These are phyloP conservation scores for Prillingera fragicola DNA, from an alignment of 1,284 basidiomycete species.

Conservation along the genomic window DNA sequence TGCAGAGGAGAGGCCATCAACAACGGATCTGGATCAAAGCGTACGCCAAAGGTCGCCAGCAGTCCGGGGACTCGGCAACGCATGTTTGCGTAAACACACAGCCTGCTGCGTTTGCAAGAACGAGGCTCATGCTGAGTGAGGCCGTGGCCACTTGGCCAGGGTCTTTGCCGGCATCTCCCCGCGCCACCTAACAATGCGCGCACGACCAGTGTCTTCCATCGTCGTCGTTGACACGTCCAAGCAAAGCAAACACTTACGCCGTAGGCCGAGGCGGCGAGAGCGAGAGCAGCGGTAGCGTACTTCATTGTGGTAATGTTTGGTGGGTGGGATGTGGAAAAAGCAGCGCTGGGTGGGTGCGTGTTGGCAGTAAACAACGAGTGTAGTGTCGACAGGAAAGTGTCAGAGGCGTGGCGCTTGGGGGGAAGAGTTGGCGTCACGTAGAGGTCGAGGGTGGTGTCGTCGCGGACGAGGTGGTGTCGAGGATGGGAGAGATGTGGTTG, in stretches of 20 bases:
- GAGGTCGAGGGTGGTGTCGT: not conserved
- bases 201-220: not conserved
- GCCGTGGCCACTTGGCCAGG: not conserved
- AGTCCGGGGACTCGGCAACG: not conserved
- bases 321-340: not conserved
- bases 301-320: conserved; percentile 12
- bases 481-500: not conserved
- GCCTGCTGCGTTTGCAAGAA: no score
- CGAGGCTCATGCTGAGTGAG: not conserved
- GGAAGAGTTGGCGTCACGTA: not conserved
- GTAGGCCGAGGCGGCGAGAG: conserved; percentile 9
- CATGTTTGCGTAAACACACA: not conserved
- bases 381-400: conserved; percentile 1
- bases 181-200: not conserved
- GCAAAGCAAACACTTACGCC: not conserved
- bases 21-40: not conserved
- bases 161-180: not conserved
- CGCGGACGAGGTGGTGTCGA: not conserved
- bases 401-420: not conserved
- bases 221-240: not conserved
- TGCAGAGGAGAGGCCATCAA: no score
- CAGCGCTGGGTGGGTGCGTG: not conserved
- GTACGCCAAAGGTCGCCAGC: not conserved
- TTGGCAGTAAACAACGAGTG: conserved; percentile 7
- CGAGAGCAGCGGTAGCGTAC: conserved; percentile 12